phyloP scores from a whole-genome alignment of 2,329 filamentous ascomycete species.

The Colletotrichum tanaceti region DNA sequence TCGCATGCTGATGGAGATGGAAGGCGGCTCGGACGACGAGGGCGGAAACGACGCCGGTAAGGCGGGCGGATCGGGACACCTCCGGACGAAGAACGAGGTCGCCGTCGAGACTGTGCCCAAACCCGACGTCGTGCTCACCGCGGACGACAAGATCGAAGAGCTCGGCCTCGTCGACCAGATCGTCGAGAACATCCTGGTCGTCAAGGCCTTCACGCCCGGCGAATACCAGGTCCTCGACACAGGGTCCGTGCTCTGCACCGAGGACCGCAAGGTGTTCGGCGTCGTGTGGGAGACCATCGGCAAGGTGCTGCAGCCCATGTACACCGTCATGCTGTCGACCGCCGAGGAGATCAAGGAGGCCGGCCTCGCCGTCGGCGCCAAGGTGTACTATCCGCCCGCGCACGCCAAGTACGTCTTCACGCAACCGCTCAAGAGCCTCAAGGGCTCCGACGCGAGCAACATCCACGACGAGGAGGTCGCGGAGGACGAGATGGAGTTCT shows the following conservation, averaged over 20 bases:
- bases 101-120: slow-evolving; percentile 73
- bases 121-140: slow-evolving; percentile 81
- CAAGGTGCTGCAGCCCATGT: slow-evolving; percentile 85
- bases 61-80: slow-evolving; percentile 56
- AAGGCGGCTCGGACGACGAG: slow-evolving; percentile 83
- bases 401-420: slow-evolving; percentile 91
- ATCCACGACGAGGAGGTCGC: slow-evolving; percentile 91
- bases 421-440: slow-evolving; percentile 79
- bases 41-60: slow-evolving; percentile 49
- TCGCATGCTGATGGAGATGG: slow-evolving; percentile 85
- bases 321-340: slow-evolving; percentile 81
- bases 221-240: slow-evolving; percentile 87
- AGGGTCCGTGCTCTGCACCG: slow-evolving; percentile 84
- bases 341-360: slow-evolving; percentile 74
- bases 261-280: slow-evolving; percentile 81
- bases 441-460: slow-evolving; percentile 94
- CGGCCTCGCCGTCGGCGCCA: slow-evolving; percentile 74
- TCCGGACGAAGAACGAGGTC: slow-evolving; percentile 87
- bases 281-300: slow-evolving; percentile 88
- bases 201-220: slow-evolving; percentile 82
- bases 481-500: slow-evolving; percentile 92
- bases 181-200: slow-evolving; percentile 81
- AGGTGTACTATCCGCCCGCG: slow-evolving; percentile 81
- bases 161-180: slow-evolving; percentile 81
- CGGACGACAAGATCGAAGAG: slow-evolving; percentile 79